A percentile compares a stretch with the other conserved stretches of the same genome.
Evolutionary conservation across 495 filamentous ascomycete genomes (phyloP).

Genomic region (Podospora pseudopauciseta): DNA sequence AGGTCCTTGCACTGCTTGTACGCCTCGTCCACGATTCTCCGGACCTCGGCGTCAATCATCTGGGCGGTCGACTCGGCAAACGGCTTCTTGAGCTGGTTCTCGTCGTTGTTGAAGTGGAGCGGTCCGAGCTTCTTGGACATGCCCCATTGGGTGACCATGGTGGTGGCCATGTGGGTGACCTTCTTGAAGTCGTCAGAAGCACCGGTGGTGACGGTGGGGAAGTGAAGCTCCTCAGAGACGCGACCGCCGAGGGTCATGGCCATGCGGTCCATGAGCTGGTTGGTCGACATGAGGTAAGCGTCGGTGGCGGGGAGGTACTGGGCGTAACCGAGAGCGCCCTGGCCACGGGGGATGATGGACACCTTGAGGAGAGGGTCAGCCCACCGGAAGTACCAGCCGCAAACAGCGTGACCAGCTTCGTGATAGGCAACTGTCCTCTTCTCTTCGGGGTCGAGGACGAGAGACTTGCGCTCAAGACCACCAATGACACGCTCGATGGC

Average conservation of each 20-base stretch:
- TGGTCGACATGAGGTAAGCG: slow-evolving; percentile 88
- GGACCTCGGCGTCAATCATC: slow-evolving; percentile 86
- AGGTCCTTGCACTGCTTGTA: slow-evolving; percentile 86
- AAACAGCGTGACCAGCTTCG: slow-evolving; percentile 96
- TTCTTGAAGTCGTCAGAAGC: slow-evolving; percentile 98
- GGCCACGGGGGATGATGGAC: slow-evolving; percentile 93
- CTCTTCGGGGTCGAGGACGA: slow-evolving; percentile 87
- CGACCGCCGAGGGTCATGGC: slow-evolving; percentile 97
- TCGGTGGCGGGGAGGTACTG: slow-evolving; percentile 91
- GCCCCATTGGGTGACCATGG: slow-evolving; percentile 97
- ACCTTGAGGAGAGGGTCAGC: slow-evolving; percentile 97
- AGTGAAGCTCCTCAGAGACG: slow-evolving; percentile 92
- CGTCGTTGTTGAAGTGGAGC: slow-evolving; percentile 78
- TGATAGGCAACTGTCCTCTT: slow-evolving; percentile 96
- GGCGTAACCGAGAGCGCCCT: slow-evolving; percentile 90
- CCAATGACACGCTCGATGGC: slow-evolving; percentile 96
- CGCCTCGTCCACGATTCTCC: slow-evolving; percentile 82
- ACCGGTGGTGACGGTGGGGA: slow-evolving; percentile 90
- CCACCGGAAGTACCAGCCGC: slow-evolving; percentile 96
- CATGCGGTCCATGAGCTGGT: slow-evolving; percentile 99
- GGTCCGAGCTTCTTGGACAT: slow-evolving; percentile 93
- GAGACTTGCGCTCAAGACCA: slow-evolving; percentile 91
- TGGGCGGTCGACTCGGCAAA: slow-evolving; percentile 92
- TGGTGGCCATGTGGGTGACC: slow-evolving; percentile 89
- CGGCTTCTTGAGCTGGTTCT: slow-evolving; percentile 82